A percentile compares a stretch with the other conserved stretches of the same genome.
These are phyloP conservation scores for Prunella vulgaris DNA, from an alignment of 257 asterid genomes.

Conservation along the genomic window DNA sequence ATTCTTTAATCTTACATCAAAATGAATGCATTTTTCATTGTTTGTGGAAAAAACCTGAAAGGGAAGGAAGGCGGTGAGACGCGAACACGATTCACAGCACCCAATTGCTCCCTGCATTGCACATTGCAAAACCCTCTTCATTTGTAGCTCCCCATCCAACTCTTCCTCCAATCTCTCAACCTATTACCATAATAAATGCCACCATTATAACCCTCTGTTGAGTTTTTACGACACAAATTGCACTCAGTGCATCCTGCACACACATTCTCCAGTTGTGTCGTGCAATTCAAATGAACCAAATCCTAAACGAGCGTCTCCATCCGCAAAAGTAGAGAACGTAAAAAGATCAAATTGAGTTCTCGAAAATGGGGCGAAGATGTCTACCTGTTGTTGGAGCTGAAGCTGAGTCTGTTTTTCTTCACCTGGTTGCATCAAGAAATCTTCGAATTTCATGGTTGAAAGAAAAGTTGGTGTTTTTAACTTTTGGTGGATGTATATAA, in stretches of 20 bases:
- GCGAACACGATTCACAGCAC: conserved; percentile 50
- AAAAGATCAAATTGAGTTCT: too few species aligned
- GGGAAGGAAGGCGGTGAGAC: conserved; percentile 58
- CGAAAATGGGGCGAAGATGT: background rate
- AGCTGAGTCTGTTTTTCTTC: conserved; percentile 43
- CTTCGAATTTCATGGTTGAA: conserved; percentile 78
- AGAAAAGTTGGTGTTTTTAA: background rate
- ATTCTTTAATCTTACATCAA: background rate
- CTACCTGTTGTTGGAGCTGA: conserved; percentile 60
- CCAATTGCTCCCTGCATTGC: conserved; percentile 69
- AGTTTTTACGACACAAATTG: background rate
- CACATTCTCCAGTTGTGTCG: background rate
- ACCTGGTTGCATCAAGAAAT: conserved; percentile 70
- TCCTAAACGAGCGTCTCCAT: background rate
- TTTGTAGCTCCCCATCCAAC: conserved; percentile 62
- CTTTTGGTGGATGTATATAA: background rate
- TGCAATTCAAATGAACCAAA: too few species aligned
- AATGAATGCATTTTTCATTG: background rate
- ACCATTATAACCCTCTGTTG: background rate
- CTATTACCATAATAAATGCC: conserved; percentile 15
- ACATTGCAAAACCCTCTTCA: conserved; percentile 64
- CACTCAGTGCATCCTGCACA: background rate
- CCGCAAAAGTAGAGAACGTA: background rate
- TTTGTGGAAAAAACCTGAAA: conserved; percentile 25
- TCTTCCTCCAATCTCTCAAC: conserved; percentile 57